Percentiles rank a stretch among this genome's conserved stretches.
Conservation (phyloP, 768 basidiomycete species). For the Podaxis carcinomalis region DNA sequence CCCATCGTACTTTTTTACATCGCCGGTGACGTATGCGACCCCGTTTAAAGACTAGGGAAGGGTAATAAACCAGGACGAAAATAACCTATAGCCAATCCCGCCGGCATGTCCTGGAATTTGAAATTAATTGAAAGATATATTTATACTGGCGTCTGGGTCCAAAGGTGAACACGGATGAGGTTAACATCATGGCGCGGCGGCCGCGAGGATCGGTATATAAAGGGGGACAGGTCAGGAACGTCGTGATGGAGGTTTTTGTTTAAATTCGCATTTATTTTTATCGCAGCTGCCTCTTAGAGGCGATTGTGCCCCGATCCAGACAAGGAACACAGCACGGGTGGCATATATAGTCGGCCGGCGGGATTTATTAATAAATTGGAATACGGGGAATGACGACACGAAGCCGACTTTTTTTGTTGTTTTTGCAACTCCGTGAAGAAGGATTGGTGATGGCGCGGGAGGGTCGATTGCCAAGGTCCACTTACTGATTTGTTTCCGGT, state of each 20-base stretch:
- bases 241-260: constrained; percentile 2
- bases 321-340: background rate
- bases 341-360: background rate
- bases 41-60: background rate
- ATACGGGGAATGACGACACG: constrained; percentile 3
- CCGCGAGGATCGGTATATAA: constrained; percentile 1
- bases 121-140: constrained; percentile 8
- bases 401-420: background rate
- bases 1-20: background rate
- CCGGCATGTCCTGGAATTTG: background rate
- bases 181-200: background rate
- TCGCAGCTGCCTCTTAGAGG: background rate
- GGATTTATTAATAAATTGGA: constrained; percentile 7
- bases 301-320: background rate
- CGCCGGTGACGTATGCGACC: background rate
- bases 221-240: constrained; percentile 3
- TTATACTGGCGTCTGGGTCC: background rate
- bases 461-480: background rate
- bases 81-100: constrained; percentile 5
- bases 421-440: constrained; percentile 8
- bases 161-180: background rate
- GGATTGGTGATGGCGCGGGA: background rate
- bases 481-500: background rate
- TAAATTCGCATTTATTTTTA: constrained; percentile 6
- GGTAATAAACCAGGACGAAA: background rate